phyloP scores from a whole-genome alignment of 345 rosid species.

The Pugionium dolabratum region DNA sequence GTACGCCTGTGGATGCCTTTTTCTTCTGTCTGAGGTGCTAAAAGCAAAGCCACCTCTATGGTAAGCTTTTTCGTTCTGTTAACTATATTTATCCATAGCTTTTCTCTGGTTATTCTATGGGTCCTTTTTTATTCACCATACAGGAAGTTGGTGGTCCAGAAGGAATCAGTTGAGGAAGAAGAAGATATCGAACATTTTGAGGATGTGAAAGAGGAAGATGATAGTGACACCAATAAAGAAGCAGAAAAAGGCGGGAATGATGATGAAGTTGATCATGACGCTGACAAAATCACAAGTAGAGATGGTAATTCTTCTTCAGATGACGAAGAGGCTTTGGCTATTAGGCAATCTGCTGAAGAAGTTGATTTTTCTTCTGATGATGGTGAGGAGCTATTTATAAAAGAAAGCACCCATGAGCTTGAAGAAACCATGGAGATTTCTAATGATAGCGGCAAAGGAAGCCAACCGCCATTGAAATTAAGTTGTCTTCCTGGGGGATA shows the following conservation, averaged over 20 bases:
- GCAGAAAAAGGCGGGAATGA: conserved; percentile 44
- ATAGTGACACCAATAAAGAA: conserved; percentile 35
- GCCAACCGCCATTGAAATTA: conserved; percentile 36
- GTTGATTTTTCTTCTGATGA: conserved; percentile 53
- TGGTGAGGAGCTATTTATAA: conserved; percentile 48
- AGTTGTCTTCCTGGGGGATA: conserved; percentile 78
- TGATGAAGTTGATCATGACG: conserved; percentile 26
- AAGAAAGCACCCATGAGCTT: conserved; percentile 40
- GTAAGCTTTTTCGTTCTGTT: conserved; percentile 41
- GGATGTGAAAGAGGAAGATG: conserved; percentile 75
- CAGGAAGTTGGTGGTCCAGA: conserved; percentile 86
- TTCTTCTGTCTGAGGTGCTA: conserved; percentile 90
- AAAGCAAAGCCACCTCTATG: conserved; percentile 86
- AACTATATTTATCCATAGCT: neutral
- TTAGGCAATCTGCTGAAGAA: conserved; percentile 56
- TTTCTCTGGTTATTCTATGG: conserved; percentile 18
- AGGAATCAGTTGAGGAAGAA: conserved; percentile 75
- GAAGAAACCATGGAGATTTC: conserved; percentile 36
- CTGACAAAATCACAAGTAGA: conserved; percentile 35
- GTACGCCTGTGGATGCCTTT: conserved; percentile 90
- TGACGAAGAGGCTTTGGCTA: conserved; percentile 50
- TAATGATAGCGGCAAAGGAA: conserved; percentile 32
- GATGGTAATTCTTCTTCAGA: conserved; percentile 62
- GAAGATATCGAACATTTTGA: conserved; percentile 90
- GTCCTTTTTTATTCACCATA: conserved; percentile 17